Base-by-base conservation (phyloP, 306 rosid species). In the Trifolium pratense region DNA sequence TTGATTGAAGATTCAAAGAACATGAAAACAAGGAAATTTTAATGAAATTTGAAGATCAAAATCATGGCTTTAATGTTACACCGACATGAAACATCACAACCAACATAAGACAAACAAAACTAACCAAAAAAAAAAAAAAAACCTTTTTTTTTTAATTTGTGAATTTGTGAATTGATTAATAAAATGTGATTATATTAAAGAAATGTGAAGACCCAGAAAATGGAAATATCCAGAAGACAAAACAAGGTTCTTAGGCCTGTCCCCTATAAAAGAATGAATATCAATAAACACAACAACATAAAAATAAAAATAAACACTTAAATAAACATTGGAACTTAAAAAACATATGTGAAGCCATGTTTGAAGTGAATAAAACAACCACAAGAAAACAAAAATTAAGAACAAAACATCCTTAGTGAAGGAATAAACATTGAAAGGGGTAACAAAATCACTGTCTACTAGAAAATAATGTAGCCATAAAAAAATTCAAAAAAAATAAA, bases 161-260 rank as follows among this genome's bases (percentile, higher is more conserved):
- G 66, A 80, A 48, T 69, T 1, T 21, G 25, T 62, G 71, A 78
- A 70, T 36, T 78, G 81, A 81, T 3, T 43, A 31, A 71, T 13
- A 80, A 58, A 76, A 51, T 65, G 68, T 31, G 37, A 51, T 25
- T 51, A 60, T 77, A 48, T 36, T 36, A n/a, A 53, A 64, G 23
- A 64, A 34, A 66, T 42, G 62, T 77, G 81, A 73, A 84, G 68
- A 68, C 76, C 81, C 77, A 75, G 76, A 67, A 81, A 78, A 53
- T 72, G 84, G 75, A 74, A 81, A 78, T 71, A 78, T 80, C 90
- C 97, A 89, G 84, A 56, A 88, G 89, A 84, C 81, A 86, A 85
- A 80, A 79, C 74, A 58, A 88, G 72, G 80, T 74, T 78, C 86
- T 45, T 80, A 75, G 84, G 73, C 74, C 37, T 89, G 88, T 84